These are phyloP conservation scores for Acarospora socialis DNA, from an alignment of 2,329 filamentous ascomycete genomes.

Conservation along the genomic window DNA sequence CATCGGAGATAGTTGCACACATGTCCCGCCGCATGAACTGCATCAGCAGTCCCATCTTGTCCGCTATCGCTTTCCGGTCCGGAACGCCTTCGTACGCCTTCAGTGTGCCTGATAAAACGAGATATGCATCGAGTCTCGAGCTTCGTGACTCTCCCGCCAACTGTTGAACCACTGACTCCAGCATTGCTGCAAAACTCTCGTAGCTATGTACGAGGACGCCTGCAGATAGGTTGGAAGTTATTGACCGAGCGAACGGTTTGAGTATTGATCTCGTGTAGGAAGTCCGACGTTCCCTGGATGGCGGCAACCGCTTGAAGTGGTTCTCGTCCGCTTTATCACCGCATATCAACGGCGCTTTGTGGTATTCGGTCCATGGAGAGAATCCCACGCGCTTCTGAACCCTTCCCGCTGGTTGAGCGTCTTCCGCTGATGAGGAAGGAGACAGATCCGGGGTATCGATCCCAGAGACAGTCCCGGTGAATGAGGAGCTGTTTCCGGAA, in stretches of 20 bases:
- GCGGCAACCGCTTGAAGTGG: conserved; percentile 33
- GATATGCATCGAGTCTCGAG: conserved; percentile 72
- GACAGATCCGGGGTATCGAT: conserved; percentile 30
- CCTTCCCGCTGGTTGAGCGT: conserved; percentile 24
- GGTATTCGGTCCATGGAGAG: conserved; percentile 42
- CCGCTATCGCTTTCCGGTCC: conserved; percentile 54
- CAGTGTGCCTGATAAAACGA: conserved; percentile 59
- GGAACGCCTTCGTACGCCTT: conserved; percentile 73
- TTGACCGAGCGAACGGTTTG: conserved; percentile 49
- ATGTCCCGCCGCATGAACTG: conserved; percentile 79
- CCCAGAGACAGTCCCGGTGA: too few relatives aligned
- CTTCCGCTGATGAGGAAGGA: conserved; percentile 28
- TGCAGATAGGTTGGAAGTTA: conserved; percentile 21
- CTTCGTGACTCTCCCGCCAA: conserved; percentile 60
- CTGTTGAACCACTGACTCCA: conserved; percentile 72
- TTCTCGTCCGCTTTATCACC: conserved; percentile 22
- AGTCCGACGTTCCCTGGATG: conserved; percentile 39
- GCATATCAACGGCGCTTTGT: conserved; percentile 29
- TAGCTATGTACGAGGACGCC: conserved; percentile 31
- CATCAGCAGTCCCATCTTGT: conserved; percentile 62
- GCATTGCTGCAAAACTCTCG: conserved; percentile 58
- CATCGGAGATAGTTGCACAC: conserved; percentile 42
- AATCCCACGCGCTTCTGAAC: conserved; percentile 47
- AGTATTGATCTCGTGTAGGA: conserved; percentile 72
- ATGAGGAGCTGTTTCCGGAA: too few relatives aligned